These are phyloP conservation scores for Hymenoscyphus fraxineus DNA, from an alignment of 2,329 filamentous ascomycete species.

Conservation along the genomic window DNA sequence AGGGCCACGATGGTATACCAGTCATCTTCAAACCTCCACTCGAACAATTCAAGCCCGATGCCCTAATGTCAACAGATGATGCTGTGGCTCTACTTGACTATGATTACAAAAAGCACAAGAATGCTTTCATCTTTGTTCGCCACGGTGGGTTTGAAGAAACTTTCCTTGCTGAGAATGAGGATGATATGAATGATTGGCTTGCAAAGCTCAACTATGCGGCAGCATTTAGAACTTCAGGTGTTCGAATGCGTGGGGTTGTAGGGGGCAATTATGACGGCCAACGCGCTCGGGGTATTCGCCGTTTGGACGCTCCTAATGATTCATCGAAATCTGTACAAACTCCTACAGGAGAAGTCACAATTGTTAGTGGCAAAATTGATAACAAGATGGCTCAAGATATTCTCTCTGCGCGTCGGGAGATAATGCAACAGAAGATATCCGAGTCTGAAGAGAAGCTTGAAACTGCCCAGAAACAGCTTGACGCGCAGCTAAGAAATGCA, in stretches of 20 bases:
- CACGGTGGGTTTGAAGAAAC: slow-evolving; percentile 86
- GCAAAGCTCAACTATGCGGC: slow-evolving; percentile 95
- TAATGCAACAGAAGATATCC: slow-evolving; percentile 78
- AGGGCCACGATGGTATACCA: slow-evolving; percentile 69
- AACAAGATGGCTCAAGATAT: slow-evolving; percentile 84
- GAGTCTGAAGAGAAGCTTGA: slow-evolving; percentile 79
- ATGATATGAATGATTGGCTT: slow-evolving; percentile 94
- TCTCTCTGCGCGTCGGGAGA: slow-evolving; percentile 71
- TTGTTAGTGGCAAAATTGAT: slow-evolving; percentile 70
- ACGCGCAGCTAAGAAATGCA: slow-evolving; percentile 80
- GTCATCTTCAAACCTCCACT: slow-evolving; percentile 89
- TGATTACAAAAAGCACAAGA: slow-evolving; percentile 91
- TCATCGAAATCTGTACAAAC: slow-evolving; percentile 61
- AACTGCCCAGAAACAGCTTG: slow-evolving; percentile 70
- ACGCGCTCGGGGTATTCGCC: slow-evolving; percentile 64
- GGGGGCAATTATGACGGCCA: slow-evolving; percentile 84
- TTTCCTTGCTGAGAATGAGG: slow-evolving; percentile 83
- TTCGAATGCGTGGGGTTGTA: slow-evolving; percentile 83
- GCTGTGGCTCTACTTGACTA: slow-evolving; percentile 84
- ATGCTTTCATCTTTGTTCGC: slow-evolving; percentile 87
- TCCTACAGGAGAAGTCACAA: slow-evolving; percentile 67
- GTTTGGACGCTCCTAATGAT: slow-evolving; percentile 53
- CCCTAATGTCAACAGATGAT: slow-evolving; percentile 87
- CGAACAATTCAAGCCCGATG: slow-evolving; percentile 89
- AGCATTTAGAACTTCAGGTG: slow-evolving; percentile 85